These are phyloP conservation scores for Sicyos baderoa DNA, from an alignment of 306 rosid genomes.

Conservation along the genomic window DNA sequence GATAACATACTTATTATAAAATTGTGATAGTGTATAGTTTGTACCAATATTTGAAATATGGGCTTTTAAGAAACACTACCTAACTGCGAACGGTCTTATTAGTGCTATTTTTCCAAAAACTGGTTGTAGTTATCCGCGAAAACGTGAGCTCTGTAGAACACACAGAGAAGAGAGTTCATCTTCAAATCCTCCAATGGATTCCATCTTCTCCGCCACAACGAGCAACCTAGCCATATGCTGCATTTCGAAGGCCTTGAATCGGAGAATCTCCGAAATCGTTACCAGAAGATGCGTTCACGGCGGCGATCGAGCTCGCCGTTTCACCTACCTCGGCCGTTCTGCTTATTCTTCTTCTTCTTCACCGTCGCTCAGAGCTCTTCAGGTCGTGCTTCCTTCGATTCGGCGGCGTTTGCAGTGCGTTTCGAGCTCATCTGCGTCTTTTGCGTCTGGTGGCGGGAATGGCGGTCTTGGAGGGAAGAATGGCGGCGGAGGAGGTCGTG, in stretches of 20 bases:
- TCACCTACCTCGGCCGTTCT: conserved; percentile 23
- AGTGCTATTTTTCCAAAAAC: not conserved
- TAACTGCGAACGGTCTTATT: not conserved
- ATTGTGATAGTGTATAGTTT: too few relatives aligned
- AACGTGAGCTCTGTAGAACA: not conserved
- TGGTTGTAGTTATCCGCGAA: conserved; percentile 6
- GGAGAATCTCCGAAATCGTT: conserved; percentile 24
- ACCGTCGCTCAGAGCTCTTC: conserved; percentile 27
- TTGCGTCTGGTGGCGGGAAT: conserved; percentile 49
- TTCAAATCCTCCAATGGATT: conserved; percentile 47
- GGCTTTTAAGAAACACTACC: not conserved
- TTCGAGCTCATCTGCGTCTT: conserved; percentile 49
- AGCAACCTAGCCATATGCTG: conserved; percentile 38
- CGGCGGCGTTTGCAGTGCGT: conserved; percentile 38
- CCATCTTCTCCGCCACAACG: conserved; percentile 34
- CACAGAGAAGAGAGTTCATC: not conserved
- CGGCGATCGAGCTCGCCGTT: conserved; percentile 32
- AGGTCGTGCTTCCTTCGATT: conserved; percentile 22
- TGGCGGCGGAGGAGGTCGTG: conserved; percentile 32
- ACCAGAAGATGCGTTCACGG: conserved; percentile 25
- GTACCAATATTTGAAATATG: not conserved
- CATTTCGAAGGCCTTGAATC: conserved; percentile 44
- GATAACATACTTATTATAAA: too few relatives aligned
- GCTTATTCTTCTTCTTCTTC: conserved; percentile 21
- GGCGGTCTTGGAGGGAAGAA: conserved; percentile 42